Evolutionary conservation across 2,329 filamentous ascomycete genomes (phyloP), one percentile per base, ranked within the genome.

Genomic region (Ceratocystis smalleyi): DNA sequence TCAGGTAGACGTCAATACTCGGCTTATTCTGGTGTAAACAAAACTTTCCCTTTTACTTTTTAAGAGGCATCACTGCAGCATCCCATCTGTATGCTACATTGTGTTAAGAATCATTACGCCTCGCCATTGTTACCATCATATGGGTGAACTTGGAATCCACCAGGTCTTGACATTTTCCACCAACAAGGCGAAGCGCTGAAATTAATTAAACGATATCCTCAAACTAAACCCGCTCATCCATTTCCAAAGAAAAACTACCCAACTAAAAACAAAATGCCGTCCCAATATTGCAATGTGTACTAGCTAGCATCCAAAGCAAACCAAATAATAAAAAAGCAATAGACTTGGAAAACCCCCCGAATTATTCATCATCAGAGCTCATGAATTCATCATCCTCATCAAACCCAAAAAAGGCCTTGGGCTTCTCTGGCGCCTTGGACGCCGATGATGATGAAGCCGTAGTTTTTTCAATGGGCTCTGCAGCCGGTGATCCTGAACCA

Each of bases 351-450:
- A 17, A 12, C 1, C n/a, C n/a, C 24, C 40, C 8, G 12, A 17
- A 24, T 65, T 59, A 65, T 32, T 65, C 64, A 43, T 85, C 81
- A 62, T 82, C 81, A 8, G 81, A 84, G 69, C 83, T 87, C 81
- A 86, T 83, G 68, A 86, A 87, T 69, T 88, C 85, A 59, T 91
- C 87, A 63, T 89, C 86, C 43, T 91, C 87, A 67, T 91, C 88
- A 74, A 91, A 92, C 0, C 87, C 88, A 69, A 86, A 87, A 70
- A 91, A 89, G 0, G 79, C 76, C 70, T 69, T 76, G 19, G 72
- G 71, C 68, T 77, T 75, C 17, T 76, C 73, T 5, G 54, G n/a
- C 10, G 75, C 72, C 27, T 71, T 72, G 5, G 69, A 71, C 10
- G 71, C 74, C 17, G 57, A 47, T 15, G 55, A 35, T 32, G 45